A percentile compares a stretch with the other conserved stretches of the same genome.
These are phyloP conservation scores for Colletotrichum gigasporum DNA, from an alignment of 2,329 filamentous ascomycete genomes.

Conservation along the genomic window DNA sequence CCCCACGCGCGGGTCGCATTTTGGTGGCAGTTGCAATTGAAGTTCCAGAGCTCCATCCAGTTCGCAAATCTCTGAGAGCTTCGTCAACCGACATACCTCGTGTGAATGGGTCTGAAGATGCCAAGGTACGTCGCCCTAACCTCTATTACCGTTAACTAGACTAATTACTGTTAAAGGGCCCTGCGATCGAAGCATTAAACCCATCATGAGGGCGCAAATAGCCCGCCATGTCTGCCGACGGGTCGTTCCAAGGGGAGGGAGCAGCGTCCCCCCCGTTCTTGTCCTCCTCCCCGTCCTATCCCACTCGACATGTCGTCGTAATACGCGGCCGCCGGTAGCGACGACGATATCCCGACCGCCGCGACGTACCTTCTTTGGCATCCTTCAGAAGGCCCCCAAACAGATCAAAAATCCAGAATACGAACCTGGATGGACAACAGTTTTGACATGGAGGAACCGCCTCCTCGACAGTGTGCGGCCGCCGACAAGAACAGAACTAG, in stretches of 20 bases:
- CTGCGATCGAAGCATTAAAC: conserved; percentile 18
- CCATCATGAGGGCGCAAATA: conserved; percentile 55
- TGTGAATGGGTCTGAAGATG: conserved; percentile 15
- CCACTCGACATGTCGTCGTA: conserved; percentile 35
- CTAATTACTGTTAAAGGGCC: conserved; percentile 11
- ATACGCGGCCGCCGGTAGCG: conserved; percentile 35
- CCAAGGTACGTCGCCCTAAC: conserved; percentile 13
- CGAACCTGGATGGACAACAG: conserved; percentile 75
- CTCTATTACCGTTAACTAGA: neutral
- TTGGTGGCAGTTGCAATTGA: conserved; percentile 24
- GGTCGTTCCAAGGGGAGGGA: conserved; percentile 44
- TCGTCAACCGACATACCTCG: conserved; percentile 16
- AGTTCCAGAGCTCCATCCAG: conserved; percentile 17
- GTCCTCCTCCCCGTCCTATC: conserved; percentile 46
- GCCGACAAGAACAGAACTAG: conserved; percentile 70
- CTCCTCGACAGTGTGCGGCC: conserved; percentile 71
- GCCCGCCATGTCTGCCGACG: conserved; percentile 54
- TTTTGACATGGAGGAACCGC: conserved; percentile 74
- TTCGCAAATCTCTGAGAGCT: conserved; percentile 29
- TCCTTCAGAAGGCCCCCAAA: conserved; percentile 69
- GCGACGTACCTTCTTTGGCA: conserved; percentile 65
- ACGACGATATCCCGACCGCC: conserved; percentile 34
- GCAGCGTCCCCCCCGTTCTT: conserved; percentile 43
- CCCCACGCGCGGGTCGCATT: conserved; percentile 20
- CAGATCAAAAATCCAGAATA: conserved; percentile 69